These are phyloP conservation scores for Paramecium sexaurelia DNA, from an alignment of 73 alveolate genomes.

Conservation along the genomic window DNA sequence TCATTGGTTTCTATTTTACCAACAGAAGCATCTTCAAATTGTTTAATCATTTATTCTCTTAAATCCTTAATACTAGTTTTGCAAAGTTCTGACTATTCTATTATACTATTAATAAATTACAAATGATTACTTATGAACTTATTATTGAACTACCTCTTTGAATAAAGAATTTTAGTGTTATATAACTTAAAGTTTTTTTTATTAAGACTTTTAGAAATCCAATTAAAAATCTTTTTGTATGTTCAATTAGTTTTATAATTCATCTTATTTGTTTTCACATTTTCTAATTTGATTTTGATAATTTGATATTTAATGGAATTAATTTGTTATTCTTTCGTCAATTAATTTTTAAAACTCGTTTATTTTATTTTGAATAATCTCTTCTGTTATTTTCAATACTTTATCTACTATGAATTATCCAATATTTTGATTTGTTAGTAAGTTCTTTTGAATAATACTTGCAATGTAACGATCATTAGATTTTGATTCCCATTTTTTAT, in stretches of 20 bases:
- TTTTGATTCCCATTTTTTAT: slow-evolving; percentile 44
- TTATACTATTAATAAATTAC: not conserved
- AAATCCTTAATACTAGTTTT: not conserved
- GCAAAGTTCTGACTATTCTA: not conserved
- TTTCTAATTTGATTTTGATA: not conserved
- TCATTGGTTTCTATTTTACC: not conserved
- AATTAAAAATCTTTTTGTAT: not conserved
- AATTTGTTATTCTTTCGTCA: slow-evolving; percentile 21
- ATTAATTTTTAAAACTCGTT: not conserved
- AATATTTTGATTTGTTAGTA: not conserved
- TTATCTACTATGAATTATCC: slow-evolving; percentile 15
- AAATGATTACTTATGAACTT: not conserved
- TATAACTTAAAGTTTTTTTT: not conserved
- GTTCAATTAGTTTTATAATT: not conserved
- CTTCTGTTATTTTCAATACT: not conserved
- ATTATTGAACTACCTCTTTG: not conserved
- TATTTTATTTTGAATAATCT: not conserved
- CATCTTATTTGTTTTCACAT: not conserved
- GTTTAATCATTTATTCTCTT: not conserved
- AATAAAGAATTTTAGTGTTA: not conserved
- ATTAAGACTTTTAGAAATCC: not conserved
- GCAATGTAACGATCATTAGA: slow-evolving; percentile 54
- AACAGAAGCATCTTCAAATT: not conserved
- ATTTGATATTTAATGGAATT: not conserved
- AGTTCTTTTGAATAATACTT: not conserved